Evolutionary conservation across 441 rosid species (phyloP), one percentile per base, ranked within the genome.

Genomic region (Bruguiera hainesii): DNA sequence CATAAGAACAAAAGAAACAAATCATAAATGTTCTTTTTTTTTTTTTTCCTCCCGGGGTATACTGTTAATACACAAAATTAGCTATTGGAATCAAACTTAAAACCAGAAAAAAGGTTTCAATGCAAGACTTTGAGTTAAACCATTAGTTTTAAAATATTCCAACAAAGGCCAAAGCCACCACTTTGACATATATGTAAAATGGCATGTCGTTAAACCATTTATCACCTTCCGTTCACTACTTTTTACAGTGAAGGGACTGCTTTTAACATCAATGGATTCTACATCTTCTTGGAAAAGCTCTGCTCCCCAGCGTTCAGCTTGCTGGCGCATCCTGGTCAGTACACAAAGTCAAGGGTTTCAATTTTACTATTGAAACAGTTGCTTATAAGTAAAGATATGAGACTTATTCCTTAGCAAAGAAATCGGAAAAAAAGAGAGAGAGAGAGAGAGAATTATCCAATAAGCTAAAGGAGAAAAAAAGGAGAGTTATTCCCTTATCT

Each of bases 281-380:
- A 94, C 98, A 79, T 94, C 99, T 82, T 94, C 98, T 62, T 89
- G 97, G 77, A 75, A 79, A 71, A 94, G 71, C 63, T 91, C 97
- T 48, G 98, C 99, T 77, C 98, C 99, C 99, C 99, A 94, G 4
- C 91, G 80, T 79, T 94, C 99, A 68, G 99, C 99, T 82, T 94
- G 99, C 29, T 81, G 80, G 62, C 93, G 85, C 96, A 94, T 94
- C 85, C 99, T 94, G 72, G 63, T 20, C 70, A 73, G 35, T 31
- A 33, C 39, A 78, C n/a, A 37, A 65, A 7, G 71, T 60, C 67
- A 78, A 66, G 69, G 58, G 21, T 55, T 61, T 49, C 29, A 25
- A 49, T 28, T 15, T 46, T 64, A 75, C 53, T 50, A 28, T 42
- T 48, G 63, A 56, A 74, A 53, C 20, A 33, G 46, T 20, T 21